These are phyloP conservation scores for Calonectria henricotiae DNA, from an alignment of 2,329 filamentous ascomycete genomes.

Conservation along the genomic window DNA sequence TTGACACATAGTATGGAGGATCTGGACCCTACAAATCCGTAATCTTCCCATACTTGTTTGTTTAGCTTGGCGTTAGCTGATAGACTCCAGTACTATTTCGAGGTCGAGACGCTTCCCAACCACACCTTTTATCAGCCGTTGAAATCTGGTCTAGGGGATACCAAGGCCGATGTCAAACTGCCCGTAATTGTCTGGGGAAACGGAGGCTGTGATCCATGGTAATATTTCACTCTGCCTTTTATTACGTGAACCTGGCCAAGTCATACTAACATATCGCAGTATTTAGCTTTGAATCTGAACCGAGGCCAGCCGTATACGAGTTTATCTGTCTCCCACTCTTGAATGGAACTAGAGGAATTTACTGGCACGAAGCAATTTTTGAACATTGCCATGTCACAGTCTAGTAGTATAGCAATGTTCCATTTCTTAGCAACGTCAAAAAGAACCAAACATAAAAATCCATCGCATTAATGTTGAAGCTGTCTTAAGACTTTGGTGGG, in stretches of 20 bases:
- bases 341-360: too few relatives aligned
- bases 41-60: not conserved
- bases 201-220: slow-evolving; percentile 18
- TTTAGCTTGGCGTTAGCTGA: not conserved
- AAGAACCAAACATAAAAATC: not conserved
- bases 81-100: not conserved
- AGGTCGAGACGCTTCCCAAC: slow-evolving; percentile 13
- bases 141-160: not conserved
- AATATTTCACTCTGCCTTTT: not conserved
- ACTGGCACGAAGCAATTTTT: too few relatives aligned
- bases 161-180: not conserved
- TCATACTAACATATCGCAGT: not conserved
- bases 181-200: slow-evolving; percentile 16
- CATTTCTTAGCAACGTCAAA: not conserved
- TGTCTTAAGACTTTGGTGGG: slow-evolving; percentile 35
- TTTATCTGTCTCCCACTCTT: too few relatives aligned
- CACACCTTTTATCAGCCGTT: slow-evolving; percentile 14
- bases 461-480: slow-evolving; percentile 27
- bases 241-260: not conserved
- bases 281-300: not conserved
- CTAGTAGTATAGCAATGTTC: too few relatives aligned
- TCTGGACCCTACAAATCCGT: slow-evolving; percentile 15
- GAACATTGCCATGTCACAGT: too few relatives aligned
- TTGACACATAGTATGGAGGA: not conserved
- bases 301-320: too few relatives aligned